Evolutionary conservation across 108 stramenopile genomes (phyloP).

Genomic region (Thalassiosira profunda): DNA sequence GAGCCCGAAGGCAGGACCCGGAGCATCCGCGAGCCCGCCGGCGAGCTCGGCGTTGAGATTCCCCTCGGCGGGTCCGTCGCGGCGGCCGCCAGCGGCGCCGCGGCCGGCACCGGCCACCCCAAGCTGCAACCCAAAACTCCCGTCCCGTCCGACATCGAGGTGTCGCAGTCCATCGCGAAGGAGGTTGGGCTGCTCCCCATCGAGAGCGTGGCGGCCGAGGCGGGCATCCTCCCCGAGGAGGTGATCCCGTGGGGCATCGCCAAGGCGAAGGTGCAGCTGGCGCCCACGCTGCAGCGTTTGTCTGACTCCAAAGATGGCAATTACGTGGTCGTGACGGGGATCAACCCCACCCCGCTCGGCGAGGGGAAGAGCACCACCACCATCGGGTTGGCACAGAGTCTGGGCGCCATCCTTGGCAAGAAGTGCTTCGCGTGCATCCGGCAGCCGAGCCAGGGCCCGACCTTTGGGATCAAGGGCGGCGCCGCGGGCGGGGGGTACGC

Average conservation of each 20-base stretch:
- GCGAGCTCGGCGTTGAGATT: neutral
- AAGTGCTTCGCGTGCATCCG: conserved; percentile 90
- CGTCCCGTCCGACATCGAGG: conserved; percentile 88
- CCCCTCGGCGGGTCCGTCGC: neutral
- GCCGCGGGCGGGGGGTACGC: conserved; percentile 97
- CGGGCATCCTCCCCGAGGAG: conserved; percentile 82
- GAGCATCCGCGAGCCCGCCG: neutral
- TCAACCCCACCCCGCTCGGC: conserved; percentile 99
- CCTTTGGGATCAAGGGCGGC: conserved; percentile 99
- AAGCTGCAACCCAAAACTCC: conserved; percentile 64
- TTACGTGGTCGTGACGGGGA: conserved; percentile 98
- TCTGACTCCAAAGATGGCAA: conserved; percentile 79
- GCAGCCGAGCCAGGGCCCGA: conserved; percentile 96
- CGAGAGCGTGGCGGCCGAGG: conserved; percentile 71
- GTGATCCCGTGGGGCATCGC: conserved; percentile 95
- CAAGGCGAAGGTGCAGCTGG: conserved; percentile 94
- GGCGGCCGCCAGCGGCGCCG: neutral
- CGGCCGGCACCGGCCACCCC: conserved; percentile 73
- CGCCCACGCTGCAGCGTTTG: conserved; percentile 60
- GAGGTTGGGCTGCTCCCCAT: conserved; percentile 85
- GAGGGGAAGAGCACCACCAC: conserved; percentile 98
- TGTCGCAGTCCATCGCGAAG: conserved; percentile 82
- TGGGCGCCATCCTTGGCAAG: conserved; percentile 92
- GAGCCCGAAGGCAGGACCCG: neutral
- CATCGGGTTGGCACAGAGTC: conserved; percentile 87